Conservation (phyloP, 2,329 filamentous ascomycete genomes). For the Periconia sp. region DNA sequence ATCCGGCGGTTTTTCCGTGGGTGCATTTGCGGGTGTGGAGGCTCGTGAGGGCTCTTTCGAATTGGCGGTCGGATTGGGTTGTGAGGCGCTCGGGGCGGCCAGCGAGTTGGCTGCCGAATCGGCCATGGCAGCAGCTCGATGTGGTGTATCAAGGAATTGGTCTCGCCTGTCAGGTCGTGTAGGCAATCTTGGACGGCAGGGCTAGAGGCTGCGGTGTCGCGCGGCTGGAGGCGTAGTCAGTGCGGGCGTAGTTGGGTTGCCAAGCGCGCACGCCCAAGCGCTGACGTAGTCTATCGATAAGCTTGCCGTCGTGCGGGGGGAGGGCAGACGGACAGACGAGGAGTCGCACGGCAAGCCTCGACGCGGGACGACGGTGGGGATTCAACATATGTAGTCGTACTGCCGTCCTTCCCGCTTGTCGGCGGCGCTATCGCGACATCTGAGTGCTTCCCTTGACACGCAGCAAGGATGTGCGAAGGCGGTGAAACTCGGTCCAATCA, state of each 20-base stretch:
- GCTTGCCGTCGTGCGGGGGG: constrained; percentile 15
- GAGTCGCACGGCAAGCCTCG: too few species aligned
- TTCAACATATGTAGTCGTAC: too few species aligned
- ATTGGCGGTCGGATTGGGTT: constrained; percentile 36
- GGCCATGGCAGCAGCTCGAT: constrained; percentile 42
- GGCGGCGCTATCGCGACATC: constrained; percentile 20
- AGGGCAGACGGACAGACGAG: too few species aligned
- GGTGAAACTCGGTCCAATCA: constrained; percentile 30
- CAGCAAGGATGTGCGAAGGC: constrained; percentile 16
- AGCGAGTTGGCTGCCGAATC: constrained; percentile 32
- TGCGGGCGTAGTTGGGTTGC: constrained; percentile 1
- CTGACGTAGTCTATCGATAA: constrained; percentile 31
- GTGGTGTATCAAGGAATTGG: too few species aligned
- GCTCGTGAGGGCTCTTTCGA: constrained; percentile 45
- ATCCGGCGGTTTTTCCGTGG: constrained; percentile 66
- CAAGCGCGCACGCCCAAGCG: constrained; percentile 15
- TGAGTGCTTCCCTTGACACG: constrained; percentile 20
- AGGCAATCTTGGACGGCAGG: not conserved
- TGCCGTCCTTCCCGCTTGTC: not conserved
- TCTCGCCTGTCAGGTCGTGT: not conserved
- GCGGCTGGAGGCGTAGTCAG: not conserved
- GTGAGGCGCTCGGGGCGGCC: constrained; percentile 30
- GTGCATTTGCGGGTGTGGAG: constrained; percentile 39
- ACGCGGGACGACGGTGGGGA: too few species aligned
- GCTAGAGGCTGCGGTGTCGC: not conserved